phyloP scores from a whole-genome alignment of 768 basidiomycete genomes.

The Suillus subaureus region DNA sequence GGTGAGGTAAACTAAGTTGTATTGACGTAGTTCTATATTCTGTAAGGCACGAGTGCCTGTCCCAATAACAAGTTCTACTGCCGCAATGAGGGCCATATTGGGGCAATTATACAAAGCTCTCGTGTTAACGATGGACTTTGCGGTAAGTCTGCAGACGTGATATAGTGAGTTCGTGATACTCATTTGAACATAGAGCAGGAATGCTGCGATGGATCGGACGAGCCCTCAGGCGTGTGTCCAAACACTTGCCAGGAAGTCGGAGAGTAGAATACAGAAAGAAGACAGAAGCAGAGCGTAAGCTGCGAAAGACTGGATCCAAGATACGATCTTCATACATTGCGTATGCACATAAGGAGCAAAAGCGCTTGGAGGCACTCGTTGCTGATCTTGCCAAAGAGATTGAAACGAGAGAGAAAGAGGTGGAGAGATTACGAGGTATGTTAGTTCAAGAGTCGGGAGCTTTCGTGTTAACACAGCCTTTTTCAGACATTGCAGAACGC shows the following conservation, averaged over 20 bases:
- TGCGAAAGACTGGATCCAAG: slow-evolving; percentile 87
- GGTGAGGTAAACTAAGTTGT: slow-evolving; percentile 7
- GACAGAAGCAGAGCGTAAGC: slow-evolving; percentile 72
- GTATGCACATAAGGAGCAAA: slow-evolving; percentile 89
- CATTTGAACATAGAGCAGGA: slow-evolving; percentile 62
- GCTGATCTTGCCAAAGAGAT: slow-evolving; percentile 60
- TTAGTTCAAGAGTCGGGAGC: neutral
- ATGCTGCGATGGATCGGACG: slow-evolving; percentile 97
- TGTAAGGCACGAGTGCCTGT: slow-evolving; percentile 83
- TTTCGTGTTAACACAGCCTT: slow-evolving; percentile 2
- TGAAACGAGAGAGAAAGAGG: slow-evolving; percentile 64
- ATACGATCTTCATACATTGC: slow-evolving; percentile 87
- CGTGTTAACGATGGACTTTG: slow-evolving; percentile 93
- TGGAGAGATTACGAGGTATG: slow-evolving; percentile 70
- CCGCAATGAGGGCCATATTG: slow-evolving; percentile 85
- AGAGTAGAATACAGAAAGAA: slow-evolving; percentile 64
- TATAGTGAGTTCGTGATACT: slow-evolving; percentile 8
- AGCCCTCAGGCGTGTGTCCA: slow-evolving; percentile 75
- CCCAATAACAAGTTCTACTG: slow-evolving; percentile 80
- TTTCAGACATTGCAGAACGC: slow-evolving; percentile 72
- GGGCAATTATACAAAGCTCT: slow-evolving; percentile 73
- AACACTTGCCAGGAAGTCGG: slow-evolving; percentile 81
- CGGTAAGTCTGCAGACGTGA: slow-evolving; percentile 52
- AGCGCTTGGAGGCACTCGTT: slow-evolving; percentile 69
- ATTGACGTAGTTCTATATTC: slow-evolving; percentile 14